Percentiles rank a stretch among this genome's conserved stretches.
These are phyloP conservation scores for Leishmania tarentolae DNA, from an alignment of 208 protist genomes.

Conservation along the genomic window DNA sequence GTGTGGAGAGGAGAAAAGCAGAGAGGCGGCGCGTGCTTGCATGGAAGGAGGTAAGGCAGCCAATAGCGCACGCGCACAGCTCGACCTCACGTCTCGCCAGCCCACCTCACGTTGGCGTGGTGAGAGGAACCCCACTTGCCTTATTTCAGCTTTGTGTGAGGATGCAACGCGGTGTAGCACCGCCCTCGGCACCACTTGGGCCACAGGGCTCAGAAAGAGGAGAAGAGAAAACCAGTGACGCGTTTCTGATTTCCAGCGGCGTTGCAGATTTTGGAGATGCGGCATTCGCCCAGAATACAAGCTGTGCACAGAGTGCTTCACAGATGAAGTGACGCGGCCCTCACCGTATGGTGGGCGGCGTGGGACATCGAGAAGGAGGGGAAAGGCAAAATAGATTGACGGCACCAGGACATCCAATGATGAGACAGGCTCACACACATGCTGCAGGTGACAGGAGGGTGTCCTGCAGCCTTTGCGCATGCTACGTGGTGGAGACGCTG, in stretches of 20 bases:
- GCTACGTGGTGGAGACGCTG: slow-evolving; percentile 20
- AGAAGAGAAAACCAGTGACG: background rate
- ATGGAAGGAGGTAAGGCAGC: background rate
- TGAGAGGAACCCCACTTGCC: background rate
- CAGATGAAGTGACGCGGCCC: background rate
- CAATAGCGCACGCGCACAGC: background rate
- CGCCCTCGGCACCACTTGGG: background rate
- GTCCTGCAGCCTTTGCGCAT: background rate
- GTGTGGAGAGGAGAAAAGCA: background rate
- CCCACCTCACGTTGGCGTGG: background rate
- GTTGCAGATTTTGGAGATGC: background rate
- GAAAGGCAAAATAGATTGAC: background rate
- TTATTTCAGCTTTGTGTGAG: background rate
- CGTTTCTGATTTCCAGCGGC: background rate
- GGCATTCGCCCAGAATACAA: background rate
- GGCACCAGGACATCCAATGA: background rate
- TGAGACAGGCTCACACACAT: background rate
- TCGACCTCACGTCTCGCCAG: background rate
- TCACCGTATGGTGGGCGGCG: background rate
- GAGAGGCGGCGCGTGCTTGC: background rate
- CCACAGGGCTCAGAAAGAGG: background rate
- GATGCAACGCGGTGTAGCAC: background rate
- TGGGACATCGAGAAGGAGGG: background rate
- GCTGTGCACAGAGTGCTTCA: background rate
- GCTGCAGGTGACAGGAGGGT: background rate